Base-by-base conservation (phyloP, 345 rosid genomes). In the Bruguiera gymnorhiza region DNA sequence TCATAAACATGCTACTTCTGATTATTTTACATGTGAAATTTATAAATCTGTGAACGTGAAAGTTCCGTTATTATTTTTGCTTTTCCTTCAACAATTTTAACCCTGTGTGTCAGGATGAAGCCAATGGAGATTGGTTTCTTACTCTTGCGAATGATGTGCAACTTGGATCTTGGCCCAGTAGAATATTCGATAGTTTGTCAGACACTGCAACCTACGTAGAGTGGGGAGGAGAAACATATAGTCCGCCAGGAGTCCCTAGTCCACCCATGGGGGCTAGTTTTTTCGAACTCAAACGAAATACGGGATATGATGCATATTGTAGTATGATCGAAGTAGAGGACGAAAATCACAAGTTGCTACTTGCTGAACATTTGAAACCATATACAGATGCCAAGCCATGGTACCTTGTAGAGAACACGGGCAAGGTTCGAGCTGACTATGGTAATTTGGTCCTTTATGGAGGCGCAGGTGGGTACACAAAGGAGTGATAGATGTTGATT, bases 181-280 rank as follows among this genome's bases (percentile, higher is more conserved):
- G 24, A 2, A 26, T 76, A 46, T 76, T 71, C 58, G 61, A 50
- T 0, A 3, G 68, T 20, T 52, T 71, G n/a, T 24, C 31, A 20
- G 72, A 62, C 21, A 1, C 21, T 11, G 74, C 74, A 1, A 23
- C 13, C 4, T 37, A 60, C 21, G 31, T 61, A 10, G 75, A 71
- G 2, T 76, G 79, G 75, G 75, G 79, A 18, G 79, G 75, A 18
- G 75, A 65, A 32, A 68, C 31, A 21, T 52, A 30, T 20, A 61
- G 75, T 23, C 79, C 72, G 3, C 59, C 59, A 30, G 32, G 23
- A 21, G 3, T 11, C 20, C 13, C 63, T 13, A 36, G 63, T 36
- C 75, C 69, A 6, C 71, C 62, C 5, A 70, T 76, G 75, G 79
- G 79, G 6, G 50, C 67, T 3, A 58, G 63, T 21, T 1, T 6